Base-by-base conservation (phyloP, 2,329 filamentous ascomycete genomes). In the Onygenales sp. region DNA sequence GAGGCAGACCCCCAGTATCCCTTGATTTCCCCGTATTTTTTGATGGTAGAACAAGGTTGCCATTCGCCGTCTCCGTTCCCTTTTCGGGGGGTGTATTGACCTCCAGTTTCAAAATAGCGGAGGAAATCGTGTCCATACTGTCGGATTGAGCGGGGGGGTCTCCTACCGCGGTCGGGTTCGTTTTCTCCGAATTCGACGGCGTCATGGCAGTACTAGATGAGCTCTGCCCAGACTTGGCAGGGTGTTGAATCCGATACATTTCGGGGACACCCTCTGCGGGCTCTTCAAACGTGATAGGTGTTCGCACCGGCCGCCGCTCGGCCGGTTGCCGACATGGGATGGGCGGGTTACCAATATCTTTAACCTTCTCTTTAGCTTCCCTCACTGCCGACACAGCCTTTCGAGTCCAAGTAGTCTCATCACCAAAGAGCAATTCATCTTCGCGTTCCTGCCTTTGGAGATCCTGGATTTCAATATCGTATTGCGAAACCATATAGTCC, bases 321-420 rank as follows among this genome's bases (percentile, higher is more conserved):
- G 70, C 69, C 13, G 75, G 75, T 58, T 82, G 78, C 54, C 72
- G 71, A 14, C 75, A 68, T 53, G 76, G 66, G 31, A 74, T 72
- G 13, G 83, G 82, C 27, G 83, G 82, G 60, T 86, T 82, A 1
- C 84, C 84, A 56, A 88, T 83, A 0, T 82, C 84, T 51, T 76
- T 76, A 1, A 88, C 64, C 66, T 85, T 91, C 58, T 93, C 87
- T 69, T 89, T 94, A 0, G 86, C 81, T 14, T 87, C 81, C 5
- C 78, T 78, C 48, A 97, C 84, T 33, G 84, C 78, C 52, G 80
- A 78, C 54, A 96, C 81, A 3, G 93, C 93, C 67, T 88, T 92
- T 60, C 84, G 83, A 1, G 88, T 89, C 91, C 91, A 97, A 60
- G 92, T 89, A n/a, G 84, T 86, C 58, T 95, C 91, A 63, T 96